Base-by-base conservation (phyloP, 2,329 filamentous ascomycete genomes). In the Aspergillus pseudoterreus region DNA sequence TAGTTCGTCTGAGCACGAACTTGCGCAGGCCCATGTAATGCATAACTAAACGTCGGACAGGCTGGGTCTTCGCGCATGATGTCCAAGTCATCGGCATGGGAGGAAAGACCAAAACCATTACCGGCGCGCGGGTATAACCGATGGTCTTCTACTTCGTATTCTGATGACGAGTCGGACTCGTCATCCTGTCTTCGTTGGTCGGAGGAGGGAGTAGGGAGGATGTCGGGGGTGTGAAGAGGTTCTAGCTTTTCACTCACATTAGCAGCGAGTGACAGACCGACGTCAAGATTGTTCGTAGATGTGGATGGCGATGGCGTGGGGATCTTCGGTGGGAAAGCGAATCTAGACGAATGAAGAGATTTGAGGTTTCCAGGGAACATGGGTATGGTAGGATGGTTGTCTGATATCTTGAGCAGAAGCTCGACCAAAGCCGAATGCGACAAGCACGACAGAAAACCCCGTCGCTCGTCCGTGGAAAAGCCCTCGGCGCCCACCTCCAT, bases 71-170 rank as follows among this genome's bases (percentile, higher is more conserved):
- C 84, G 6, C 83, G 78, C 21, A 87, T 65, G 72, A 84, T 85
- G 51, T 82, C 75, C 36, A 84, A 59, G 62, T 87, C 83, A 22
- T 82, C 78, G 15, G 75, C 75, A 57, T 85, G 81, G 1, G 78
- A 76, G 6, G 79, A 75, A 17, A 86, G 63, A 21, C 75, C 78
- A 24, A 87, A 71, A 2, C 85, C 84, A 49, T 84, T 78, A 1
- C 84, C 85, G 6, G 84, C 74, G 55, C 79, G 79, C 0, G 84
- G 84, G 57, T 87, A 87, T 41, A 84, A 76, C 24, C 81, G 78
- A 60, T 84, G 82, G 43, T 80, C 79, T 33, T 75, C 72, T 43
- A 82, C 78, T 54, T 65, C 64, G 27, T 64, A 63, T 35, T 63
- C 65, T 5, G 63, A 78, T n/a, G 73, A 76, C 43, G 62, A 60